Evolutionary conservation across 805 yeast species (phyloP), one percentile per base, ranked within the genome.

Genomic region (Metschnikowia aberdeeniae): DNA sequence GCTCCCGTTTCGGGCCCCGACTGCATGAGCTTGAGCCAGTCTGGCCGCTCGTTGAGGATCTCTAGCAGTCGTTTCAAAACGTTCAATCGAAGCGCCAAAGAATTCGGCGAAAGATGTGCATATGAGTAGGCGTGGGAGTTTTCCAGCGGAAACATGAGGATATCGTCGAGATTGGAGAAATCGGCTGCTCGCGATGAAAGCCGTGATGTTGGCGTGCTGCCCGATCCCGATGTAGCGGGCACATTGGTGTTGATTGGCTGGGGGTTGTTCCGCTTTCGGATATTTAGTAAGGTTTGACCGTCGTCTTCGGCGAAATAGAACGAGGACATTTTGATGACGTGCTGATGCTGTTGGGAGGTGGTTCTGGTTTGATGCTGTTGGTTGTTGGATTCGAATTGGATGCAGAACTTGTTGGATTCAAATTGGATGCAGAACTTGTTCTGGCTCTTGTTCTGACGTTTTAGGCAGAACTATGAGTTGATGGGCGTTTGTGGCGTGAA

Each of bases 51-150:
- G 42, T 82, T 68, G 33, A 88, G 66, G 34, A 87, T 84, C 60
- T 87, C 89, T 43, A 88, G 64, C 5, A 95, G 84, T 53, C 93
- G 67, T 58, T 82, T 86, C 54, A 88, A 68, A 12, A 86, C 89
- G 44, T 82, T 82, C 49, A 88, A 64, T 45, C 96, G 70, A 39
- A 86, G 76, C 0, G 93, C 87, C 45, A 88, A 63, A 1, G 95
- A 84, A 59, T 86, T 85, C 8, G 90, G 93, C 1, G 92, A 82
- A 45, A 87, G 66, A 43, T 85, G 86, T 3, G 93, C 88, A 60
- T 88, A 88, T 0, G 95, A 86, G 59, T 85, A 88, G 1, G 95
- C 85, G 60, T 86, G 90, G 1, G 93, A 79, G 10, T 93, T 85
- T 54, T 85, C 89, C 22, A 81, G 80, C 5, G 92, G 89, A 57